Evolutionary conservation across 768 basidiomycete genomes (phyloP), one percentile per base, ranked within the genome.

Genomic region (Rubroboletus satanas): DNA sequence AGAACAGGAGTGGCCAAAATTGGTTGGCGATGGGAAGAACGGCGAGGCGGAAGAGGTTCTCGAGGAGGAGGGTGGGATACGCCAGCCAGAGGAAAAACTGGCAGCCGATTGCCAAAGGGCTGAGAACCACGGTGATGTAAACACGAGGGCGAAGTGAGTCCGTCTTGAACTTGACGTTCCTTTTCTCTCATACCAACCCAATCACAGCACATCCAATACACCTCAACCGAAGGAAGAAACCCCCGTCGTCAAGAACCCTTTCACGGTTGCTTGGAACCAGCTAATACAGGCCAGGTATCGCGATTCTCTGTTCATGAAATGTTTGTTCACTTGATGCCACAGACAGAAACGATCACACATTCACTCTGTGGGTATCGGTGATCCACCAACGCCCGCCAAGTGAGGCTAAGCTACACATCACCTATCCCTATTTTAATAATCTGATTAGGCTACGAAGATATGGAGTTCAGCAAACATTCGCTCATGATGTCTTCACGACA

Each of bases 311-410:
- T 53, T 31, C 21, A 7, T 41, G 32, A 33, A 18, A 8, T 21
- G 15, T 36, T 31, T 43, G 18, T 21, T 62, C 49, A 66, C 14
- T 11, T 5, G 2, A 33, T 29, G 3, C 2, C 9, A 38, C 47
- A 71, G 64, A 36, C 56, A 52, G 23, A 71, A 71, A 54, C 62
- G 70, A 49, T 41, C 51, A n/a, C 64, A 54, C 8, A 66, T 62
- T 41, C 31, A 49, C 48, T 70, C 66, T n/a, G 17, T 49, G 37
- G 59, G 58, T 33, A 36, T 36, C 33, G 36, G 57, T 37, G 45
- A 35, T 38, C 10, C 47, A n/a, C 43, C 26, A 17, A 59, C 62
- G 2, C 66, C 64, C 0, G 42, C 39, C 38, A 70, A 70, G 70
- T 71, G 36, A 64, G 62, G 26, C 39, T 39, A 41, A 14, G 47